Percentiles rank a stretch among this genome's conserved stretches.
Conservation (phyloP, 768 basidiomycete genomes). For the Auriscalpium orientale region DNA sequence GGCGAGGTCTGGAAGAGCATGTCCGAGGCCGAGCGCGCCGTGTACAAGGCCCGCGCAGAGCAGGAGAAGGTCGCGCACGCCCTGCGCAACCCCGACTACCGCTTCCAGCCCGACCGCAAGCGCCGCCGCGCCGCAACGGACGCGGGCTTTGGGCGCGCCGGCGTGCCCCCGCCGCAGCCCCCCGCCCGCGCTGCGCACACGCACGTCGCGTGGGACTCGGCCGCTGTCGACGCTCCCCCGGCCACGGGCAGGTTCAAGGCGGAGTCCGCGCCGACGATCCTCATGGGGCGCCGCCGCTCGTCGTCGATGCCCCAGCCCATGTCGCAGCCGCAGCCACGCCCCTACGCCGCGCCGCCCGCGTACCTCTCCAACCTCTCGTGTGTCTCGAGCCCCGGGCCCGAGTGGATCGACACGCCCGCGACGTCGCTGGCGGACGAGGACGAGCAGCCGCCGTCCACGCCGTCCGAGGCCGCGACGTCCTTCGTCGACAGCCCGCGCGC, state of each 20-base stretch:
- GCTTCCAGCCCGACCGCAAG: slow-evolving; percentile 42
- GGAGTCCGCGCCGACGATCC: not conserved
- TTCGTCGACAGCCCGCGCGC: not conserved
- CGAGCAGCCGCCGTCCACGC: not conserved
- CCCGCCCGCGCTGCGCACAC: slow-evolving; percentile 6
- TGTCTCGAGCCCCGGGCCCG: slow-evolving; percentile 8
- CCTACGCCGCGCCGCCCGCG: not conserved
- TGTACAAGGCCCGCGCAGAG: slow-evolving; percentile 47
- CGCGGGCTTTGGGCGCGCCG: slow-evolving; percentile 6
- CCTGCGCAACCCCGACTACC: slow-evolving; percentile 52
- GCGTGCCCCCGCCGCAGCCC: slow-evolving; percentile 4
- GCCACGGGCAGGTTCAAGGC: not conserved
- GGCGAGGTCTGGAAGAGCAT: slow-evolving; percentile 69
- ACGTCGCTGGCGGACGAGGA: not conserved
- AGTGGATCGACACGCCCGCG: not conserved
- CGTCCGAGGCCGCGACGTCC: not conserved
- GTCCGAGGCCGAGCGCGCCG: slow-evolving; percentile 35
- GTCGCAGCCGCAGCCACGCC: not conserved
- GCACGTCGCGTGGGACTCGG: not conserved
- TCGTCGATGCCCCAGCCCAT: slow-evolving; percentile 13
- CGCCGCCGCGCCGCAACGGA: not conserved
- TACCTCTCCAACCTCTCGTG: slow-evolving; percentile 6
- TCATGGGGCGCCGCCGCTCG: slow-evolving; percentile 7
- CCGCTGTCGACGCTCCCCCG: not conserved
- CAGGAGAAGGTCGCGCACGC: slow-evolving; percentile 51